phyloP scores from a whole-genome alignment of 164 flowering plant genomes.

The Umbellularia californica region DNA sequence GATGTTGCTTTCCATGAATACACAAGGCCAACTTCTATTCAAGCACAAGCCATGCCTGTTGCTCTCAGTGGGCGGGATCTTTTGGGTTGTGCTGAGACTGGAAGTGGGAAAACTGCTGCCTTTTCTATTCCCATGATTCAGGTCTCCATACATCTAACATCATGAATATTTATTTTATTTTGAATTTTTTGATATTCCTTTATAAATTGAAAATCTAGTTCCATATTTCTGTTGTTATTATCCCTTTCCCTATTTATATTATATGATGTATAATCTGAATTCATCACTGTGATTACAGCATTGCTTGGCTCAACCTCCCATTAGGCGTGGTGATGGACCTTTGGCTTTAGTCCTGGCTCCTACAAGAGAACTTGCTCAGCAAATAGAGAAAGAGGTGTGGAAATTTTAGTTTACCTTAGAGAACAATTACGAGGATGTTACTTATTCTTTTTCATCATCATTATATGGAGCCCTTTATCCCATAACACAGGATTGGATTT shows the following conservation, averaged over 20 bases:
- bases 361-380: conserved; percentile 70
- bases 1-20: conserved; percentile 53
- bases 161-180: neutral
- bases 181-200: neutral
- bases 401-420: neutral
- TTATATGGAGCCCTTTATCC: too few species aligned
- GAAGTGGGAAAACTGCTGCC: conserved; percentile 75
- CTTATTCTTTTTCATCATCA: too few species aligned
- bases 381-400: conserved; percentile 48
- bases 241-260: neutral
- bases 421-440: too few species aligned
- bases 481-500: too few species aligned
- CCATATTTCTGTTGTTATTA: neutral
- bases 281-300: conserved; percentile 28
- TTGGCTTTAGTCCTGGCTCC: conserved; percentile 61
- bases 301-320: conserved; percentile 51
- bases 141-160: conserved; percentile 21
- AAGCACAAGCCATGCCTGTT: conserved; percentile 65
- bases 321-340: conserved; percentile 59
- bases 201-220: neutral
- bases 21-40: conserved; percentile 57
- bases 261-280: neutral
- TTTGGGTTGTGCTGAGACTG: conserved; percentile 68
- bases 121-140: conserved; percentile 65
- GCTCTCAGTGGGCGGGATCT: conserved; percentile 63